Percentiles rank a stretch among this genome's conserved stretches.
phyloP scores from a whole-genome alignment of 2,329 filamentous ascomycete genomes.

The Coniochaeta prunicola region DNA sequence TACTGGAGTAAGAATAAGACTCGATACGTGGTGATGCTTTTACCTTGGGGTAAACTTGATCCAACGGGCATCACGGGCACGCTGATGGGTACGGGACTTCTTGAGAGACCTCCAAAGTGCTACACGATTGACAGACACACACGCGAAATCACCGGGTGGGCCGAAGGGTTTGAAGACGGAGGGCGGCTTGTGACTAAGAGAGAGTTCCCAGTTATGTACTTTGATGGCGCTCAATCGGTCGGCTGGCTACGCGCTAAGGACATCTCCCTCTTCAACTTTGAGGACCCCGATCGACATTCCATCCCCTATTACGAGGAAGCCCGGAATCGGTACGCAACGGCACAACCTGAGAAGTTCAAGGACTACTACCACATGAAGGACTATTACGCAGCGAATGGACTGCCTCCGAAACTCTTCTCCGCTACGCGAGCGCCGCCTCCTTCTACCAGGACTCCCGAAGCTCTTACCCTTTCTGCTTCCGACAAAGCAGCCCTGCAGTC shows the following conservation, averaged over 20 bases:
- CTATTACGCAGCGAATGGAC: background rate
- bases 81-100: conserved; percentile 21
- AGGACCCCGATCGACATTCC: conserved; percentile 6
- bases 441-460: background rate
- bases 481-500: background rate
- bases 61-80: conserved; percentile 19
- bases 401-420: background rate
- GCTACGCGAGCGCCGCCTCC: background rate
- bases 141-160: conserved; percentile 26
- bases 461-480: background rate
- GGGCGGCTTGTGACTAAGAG: conserved; percentile 22
- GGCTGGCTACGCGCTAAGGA: conserved; percentile 16
- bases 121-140: conserved; percentile 21
- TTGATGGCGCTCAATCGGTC: conserved; percentile 19
- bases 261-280: conserved; percentile 14
- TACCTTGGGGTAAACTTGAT: conserved; percentile 25
- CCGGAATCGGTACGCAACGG: conserved; percentile 6
- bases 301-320: conserved; percentile 12
- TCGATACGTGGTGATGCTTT: conserved; percentile 27
- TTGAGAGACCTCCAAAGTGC: conserved; percentile 23
- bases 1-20: conserved; percentile 18
- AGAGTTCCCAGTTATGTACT: conserved; percentile 32
- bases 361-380: conserved; percentile 2
- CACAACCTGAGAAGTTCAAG: background rate
- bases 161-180: conserved; percentile 25